Base-by-base conservation (phyloP, 495 filamentous ascomycete genomes). In the Acidomyces sp. region DNA sequence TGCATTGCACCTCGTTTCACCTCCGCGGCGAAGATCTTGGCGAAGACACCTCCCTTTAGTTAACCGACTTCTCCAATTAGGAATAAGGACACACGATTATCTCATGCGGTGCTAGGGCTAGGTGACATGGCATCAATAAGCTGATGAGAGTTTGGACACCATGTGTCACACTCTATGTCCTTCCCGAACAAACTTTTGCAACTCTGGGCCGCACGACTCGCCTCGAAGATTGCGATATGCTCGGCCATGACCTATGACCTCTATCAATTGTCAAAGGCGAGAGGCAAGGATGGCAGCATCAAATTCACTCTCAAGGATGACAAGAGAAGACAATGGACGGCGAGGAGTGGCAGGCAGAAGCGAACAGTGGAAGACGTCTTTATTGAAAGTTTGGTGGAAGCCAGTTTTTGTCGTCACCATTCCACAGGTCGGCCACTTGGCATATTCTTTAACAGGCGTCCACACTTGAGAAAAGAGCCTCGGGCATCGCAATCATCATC, bases 91-190 rank as follows among this genome's bases (percentile, higher is more conserved):
- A n/a, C n/a, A n/a, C n/a, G 26, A 29, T 29, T 9, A 29, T 9
- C 13, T 29, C 9, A 9, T 29, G n/a, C 9, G 19, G 35, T 29
- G 20, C 5, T 13, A 10, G 9, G 5, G 37, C 37, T 34, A 11
- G 17, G 21, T 29, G 42, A 12, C 17, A 46, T 39, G 37, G 6
- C 28, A 39, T 26, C 27, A 35, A 21, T 7, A 38, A 37, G 42
- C 31, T 46, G 25, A 38, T 25, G 42, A 17, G 9, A n/a, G 32
- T 41, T 43, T 62, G 69, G 61, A 63, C 70, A 78, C 62, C 41
- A 82, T 82, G 77, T 65, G 60, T 61, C 64, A 54, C 60, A 49
- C 66, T 69, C 69, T 72, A 79, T 82, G 76, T 72, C 72, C 73
- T 58, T 64, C 59, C 57, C 68, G 63, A 63, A 61, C 64, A 64